Conservation (phyloP, 1,139 yeast genomes). For the Geotrichum carabidarum region DNA sequence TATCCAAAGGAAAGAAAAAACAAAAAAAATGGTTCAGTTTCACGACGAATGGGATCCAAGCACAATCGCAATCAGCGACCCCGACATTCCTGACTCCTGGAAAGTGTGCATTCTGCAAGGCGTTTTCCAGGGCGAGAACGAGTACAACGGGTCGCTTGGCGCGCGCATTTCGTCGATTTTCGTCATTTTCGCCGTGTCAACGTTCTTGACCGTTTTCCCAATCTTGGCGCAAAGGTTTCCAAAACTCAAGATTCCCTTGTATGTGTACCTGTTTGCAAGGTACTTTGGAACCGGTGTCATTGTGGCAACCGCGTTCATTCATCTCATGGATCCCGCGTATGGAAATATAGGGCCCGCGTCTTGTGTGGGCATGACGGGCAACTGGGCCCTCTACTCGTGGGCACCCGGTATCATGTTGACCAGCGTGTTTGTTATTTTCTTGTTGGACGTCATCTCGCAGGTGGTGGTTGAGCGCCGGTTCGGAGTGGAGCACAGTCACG, state of each 20-base stretch:
- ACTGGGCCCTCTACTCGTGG: constrained; percentile 13
- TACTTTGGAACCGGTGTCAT: constrained; percentile 77
- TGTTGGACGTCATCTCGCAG: constrained; percentile 6
- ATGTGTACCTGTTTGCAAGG: constrained; percentile 63
- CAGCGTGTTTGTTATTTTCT: constrained; percentile 11
- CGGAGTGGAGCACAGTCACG: constrained; percentile 7
- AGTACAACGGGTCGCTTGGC: constrained; percentile 47
- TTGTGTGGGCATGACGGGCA: constrained; percentile 15
- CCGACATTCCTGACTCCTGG: constrained; percentile 13
- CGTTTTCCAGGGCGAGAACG: constrained; percentile 23
- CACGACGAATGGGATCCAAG: constrained; percentile 13
- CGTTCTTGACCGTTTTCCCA: constrained; percentile 47
- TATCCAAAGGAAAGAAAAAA: not conserved
- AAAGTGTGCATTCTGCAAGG: constrained; percentile 15
- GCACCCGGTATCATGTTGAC: constrained; percentile 14
- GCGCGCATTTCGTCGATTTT: constrained; percentile 71
- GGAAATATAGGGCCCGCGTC: constrained; percentile 10
- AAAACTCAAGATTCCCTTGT: constrained; percentile 42
- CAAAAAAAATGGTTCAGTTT: constrained; percentile 4
- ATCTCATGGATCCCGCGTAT: constrained; percentile 45
- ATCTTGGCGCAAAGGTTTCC: constrained; percentile 29
- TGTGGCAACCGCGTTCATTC: constrained; percentile 73
- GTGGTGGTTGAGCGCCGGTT: constrained; percentile 12
- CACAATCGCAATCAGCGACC: constrained; percentile 4
- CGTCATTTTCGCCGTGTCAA: constrained; percentile 57